phyloP scores from a whole-genome alignment of 2,329 filamentous ascomycete genomes.

The Colletotrichum chlorophyti region DNA sequence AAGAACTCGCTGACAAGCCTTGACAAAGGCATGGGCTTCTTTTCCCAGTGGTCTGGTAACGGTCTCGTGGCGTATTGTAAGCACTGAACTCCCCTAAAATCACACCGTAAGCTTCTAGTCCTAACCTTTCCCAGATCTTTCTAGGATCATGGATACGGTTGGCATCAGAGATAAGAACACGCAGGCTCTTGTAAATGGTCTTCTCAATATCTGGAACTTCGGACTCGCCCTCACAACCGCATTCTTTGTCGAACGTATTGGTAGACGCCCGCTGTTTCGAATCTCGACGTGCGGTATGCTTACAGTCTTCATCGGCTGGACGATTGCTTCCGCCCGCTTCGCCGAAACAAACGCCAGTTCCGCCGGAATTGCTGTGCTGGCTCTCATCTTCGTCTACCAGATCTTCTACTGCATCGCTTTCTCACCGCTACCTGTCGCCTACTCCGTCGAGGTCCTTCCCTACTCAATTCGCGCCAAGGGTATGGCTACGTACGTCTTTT shows the following conservation, averaged over 20 bases:
- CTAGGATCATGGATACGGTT: slow-evolving; percentile 30
- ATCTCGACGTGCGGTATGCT: slow-evolving; percentile 37
- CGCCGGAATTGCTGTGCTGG: slow-evolving; percentile 41
- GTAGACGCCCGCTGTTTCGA: slow-evolving; percentile 35
- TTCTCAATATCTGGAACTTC: slow-evolving; percentile 39
- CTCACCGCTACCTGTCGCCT: slow-evolving; percentile 56
- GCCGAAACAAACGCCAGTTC: slow-evolving; percentile 36
- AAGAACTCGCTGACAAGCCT: too few species aligned
- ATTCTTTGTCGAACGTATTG: slow-evolving; percentile 37
- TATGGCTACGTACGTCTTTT: slow-evolving; percentile 42
- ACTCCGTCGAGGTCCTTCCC: slow-evolving; percentile 60
- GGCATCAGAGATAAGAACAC: slow-evolving; percentile 35
- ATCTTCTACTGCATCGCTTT: slow-evolving; percentile 61
- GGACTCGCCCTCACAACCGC: slow-evolving; percentile 35
- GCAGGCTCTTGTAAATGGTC: slow-evolving; percentile 36
- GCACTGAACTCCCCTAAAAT: background rate
- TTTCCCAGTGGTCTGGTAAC: slow-evolving; percentile 47
- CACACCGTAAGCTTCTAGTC: too few species aligned
- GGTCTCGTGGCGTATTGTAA: slow-evolving; percentile 39
- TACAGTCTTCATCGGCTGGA: slow-evolving; percentile 42
- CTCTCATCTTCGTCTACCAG: slow-evolving; percentile 44
- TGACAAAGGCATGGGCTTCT: slow-evolving; percentile 47
- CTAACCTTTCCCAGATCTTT: slow-evolving; percentile 16
- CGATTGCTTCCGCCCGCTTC: slow-evolving; percentile 41
- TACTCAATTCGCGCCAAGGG: slow-evolving; percentile 59